These are phyloP conservation scores for Rhexocercosporidium sp. DNA, from an alignment of 2,329 filamentous ascomycete species.

Conservation along the genomic window DNA sequence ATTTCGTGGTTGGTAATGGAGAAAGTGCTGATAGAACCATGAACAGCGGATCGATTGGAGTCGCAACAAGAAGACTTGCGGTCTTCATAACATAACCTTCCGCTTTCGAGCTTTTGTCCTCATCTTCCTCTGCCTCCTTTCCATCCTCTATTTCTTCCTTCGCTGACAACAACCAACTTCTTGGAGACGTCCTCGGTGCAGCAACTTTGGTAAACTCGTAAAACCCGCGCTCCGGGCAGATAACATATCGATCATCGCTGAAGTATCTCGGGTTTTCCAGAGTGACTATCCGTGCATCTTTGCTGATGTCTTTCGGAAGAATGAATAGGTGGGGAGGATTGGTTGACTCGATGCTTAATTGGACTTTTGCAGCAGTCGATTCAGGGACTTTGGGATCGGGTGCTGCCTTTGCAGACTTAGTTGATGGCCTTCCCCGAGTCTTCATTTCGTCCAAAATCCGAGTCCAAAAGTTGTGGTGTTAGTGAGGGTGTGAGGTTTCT, in stretches of 20 bases:
- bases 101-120: slow-evolving; percentile 25
- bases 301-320: slow-evolving; percentile 58
- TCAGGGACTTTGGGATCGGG: slow-evolving; percentile 32
- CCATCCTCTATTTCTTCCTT: slow-evolving; percentile 21
- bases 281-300: slow-evolving; percentile 62
- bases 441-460: slow-evolving; percentile 32
- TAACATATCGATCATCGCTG: slow-evolving; percentile 62
- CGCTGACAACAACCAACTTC: slow-evolving; percentile 63
- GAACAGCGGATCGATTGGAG: slow-evolving; percentile 83
- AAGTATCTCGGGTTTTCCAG: slow-evolving; percentile 63
- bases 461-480: not conserved
- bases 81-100: slow-evolving; percentile 64
- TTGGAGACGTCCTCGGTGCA: slow-evolving; percentile 57
- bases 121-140: slow-evolving; percentile 31
- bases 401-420: slow-evolving; percentile 31
- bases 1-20: slow-evolving; percentile 48
- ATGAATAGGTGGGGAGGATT: slow-evolving; percentile 64
- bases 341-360: slow-evolving; percentile 39
- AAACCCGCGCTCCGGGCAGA: slow-evolving; percentile 65
- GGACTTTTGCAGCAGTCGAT: slow-evolving; percentile 38
- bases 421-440: slow-evolving; percentile 37
- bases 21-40: slow-evolving; percentile 76
- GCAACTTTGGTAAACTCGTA: slow-evolving; percentile 68
- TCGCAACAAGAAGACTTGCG: slow-evolving; percentile 82
- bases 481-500: slow-evolving; percentile 2